Conservation (phyloP, 2,329 filamentous ascomycete genomes). For the Stagonosporopsis rhizophila region DNA sequence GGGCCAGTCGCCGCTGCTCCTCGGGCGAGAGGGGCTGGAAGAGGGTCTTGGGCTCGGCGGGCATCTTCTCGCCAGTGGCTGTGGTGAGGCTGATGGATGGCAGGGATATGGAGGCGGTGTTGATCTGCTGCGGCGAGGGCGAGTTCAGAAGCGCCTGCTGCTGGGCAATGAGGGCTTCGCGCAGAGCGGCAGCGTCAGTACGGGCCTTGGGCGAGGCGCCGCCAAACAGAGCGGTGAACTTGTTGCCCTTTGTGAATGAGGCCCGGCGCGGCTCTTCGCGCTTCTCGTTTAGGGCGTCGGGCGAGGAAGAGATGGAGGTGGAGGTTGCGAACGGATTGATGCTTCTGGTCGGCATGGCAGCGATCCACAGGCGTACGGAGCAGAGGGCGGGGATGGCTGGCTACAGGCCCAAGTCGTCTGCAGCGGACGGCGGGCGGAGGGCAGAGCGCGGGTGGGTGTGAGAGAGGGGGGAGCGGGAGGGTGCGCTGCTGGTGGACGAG, state of each 20-base stretch:
- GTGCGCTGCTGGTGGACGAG: background rate
- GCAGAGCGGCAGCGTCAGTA: slow-evolving; percentile 66
- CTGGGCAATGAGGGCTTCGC: slow-evolving; percentile 68
- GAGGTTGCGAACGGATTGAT: slow-evolving; percentile 65
- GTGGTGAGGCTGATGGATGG: slow-evolving; percentile 93
- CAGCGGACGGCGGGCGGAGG: slow-evolving; percentile 1
- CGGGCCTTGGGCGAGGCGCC: slow-evolving; percentile 79
- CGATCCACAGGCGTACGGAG: slow-evolving; percentile 10
- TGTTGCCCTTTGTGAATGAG: slow-evolving; percentile 67
- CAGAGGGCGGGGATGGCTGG: background rate
- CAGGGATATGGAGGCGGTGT: slow-evolving; percentile 75
- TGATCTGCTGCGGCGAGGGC: slow-evolving; percentile 67
- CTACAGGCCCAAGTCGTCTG: slow-evolving; percentile 8
- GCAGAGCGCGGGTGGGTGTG: slow-evolving; percentile 1
- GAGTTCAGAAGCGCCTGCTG: slow-evolving; percentile 68
- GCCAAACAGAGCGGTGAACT: slow-evolving; percentile 83
- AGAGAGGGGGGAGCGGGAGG: slow-evolving; percentile 1
- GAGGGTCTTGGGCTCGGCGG: slow-evolving; percentile 77
- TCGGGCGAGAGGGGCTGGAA: slow-evolving; percentile 88
- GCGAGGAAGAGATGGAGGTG: slow-evolving; percentile 58
- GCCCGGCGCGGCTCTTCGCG: slow-evolving; percentile 57
- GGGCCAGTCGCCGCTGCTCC: slow-evolving; percentile 77
- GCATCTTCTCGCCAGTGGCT: slow-evolving; percentile 77
- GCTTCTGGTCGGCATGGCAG: slow-evolving; percentile 68
- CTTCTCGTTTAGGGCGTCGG: slow-evolving; percentile 63